phyloP scores from a whole-genome alignment of 805 yeast species.

The Tetrapisispora phaffii region DNA sequence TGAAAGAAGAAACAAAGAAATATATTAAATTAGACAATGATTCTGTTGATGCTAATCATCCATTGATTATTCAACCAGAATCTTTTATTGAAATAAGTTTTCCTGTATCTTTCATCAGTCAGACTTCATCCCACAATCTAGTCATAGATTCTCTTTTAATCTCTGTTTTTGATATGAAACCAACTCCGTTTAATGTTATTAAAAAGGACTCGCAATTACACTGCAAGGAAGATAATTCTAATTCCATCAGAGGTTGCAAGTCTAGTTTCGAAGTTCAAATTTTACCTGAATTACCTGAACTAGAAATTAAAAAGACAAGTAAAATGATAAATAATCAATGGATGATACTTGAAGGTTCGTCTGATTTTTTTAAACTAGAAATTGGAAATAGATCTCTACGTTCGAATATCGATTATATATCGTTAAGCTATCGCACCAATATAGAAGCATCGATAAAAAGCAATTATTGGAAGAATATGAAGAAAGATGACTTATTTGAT shows the following conservation, averaged over 20 bases:
- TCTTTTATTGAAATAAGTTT: conserved; percentile 30
- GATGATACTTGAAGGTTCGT: conserved; percentile 28
- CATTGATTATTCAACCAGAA: conserved; percentile 32
- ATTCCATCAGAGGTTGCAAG: conserved; percentile 5
- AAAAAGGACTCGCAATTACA: conserved; percentile 8
- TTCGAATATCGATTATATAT: conserved; percentile 18
- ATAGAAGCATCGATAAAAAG: conserved; percentile 17
- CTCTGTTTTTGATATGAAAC: conserved; percentile 19
- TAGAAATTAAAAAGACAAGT: conserved; percentile 20
- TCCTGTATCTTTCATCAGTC: conserved; percentile 13
- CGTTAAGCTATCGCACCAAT: conserved; percentile 16
- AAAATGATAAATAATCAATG: conserved; percentile 18
- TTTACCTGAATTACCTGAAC: conserved; percentile 25
- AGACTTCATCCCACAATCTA: conserved; percentile 9
- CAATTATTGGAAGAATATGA: conserved; percentile 24
- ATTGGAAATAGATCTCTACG: conserved; percentile 23
- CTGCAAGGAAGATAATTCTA: too few relatives aligned
- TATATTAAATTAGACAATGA: conserved; percentile 14
- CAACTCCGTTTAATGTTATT: conserved; percentile 11
- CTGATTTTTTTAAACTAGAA: conserved; percentile 11
- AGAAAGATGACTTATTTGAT: conserved; percentile 22
- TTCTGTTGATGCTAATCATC: conserved; percentile 13
- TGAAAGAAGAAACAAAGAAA: conserved; percentile 28
- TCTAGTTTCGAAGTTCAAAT: conserved; percentile 12
- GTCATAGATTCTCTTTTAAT: conserved; percentile 11